phyloP scores from a whole-genome alignment of 441 rosid genomes.

The Gossypium armourianum region DNA sequence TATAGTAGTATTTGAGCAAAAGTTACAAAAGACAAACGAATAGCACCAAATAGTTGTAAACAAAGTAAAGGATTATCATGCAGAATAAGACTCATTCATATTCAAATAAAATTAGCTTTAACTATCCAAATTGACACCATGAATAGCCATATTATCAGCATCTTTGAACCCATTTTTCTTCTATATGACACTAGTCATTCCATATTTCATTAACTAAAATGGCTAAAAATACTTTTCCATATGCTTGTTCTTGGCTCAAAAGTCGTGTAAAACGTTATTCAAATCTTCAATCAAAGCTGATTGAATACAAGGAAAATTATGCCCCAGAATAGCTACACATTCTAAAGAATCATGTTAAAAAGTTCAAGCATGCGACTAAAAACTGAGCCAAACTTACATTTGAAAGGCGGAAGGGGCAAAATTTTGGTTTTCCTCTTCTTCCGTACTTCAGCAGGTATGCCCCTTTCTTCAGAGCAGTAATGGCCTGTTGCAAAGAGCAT shows the following conservation, averaged over 20 bases:
- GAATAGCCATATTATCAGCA: neutral
- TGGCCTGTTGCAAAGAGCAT: constrained; percentile 58
- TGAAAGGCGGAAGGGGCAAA: constrained; percentile 92
- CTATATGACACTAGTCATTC: neutral
- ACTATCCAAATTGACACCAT: neutral
- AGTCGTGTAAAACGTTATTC: neutral
- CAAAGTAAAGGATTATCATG: neutral
- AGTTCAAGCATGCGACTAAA: neutral
- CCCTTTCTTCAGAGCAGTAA: constrained; percentile 87
- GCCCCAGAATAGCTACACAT: neutral
- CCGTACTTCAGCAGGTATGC: constrained; percentile 92
- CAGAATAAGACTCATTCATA: neutral
- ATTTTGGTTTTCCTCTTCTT: constrained; percentile 93
- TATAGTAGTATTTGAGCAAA: neutral
- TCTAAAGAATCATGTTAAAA: neutral
- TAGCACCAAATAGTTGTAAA: neutral
- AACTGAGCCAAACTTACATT: constrained; percentile 46
- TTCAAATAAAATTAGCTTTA: neutral
- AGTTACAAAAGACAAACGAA: neutral
- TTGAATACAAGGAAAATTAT: neutral
- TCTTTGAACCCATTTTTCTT: constrained; percentile 5
- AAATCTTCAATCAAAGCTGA: neutral
- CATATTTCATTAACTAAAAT: constrained; percentile 5
- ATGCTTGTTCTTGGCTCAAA: neutral
- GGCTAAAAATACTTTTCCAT: neutral